These are phyloP conservation scores for Aspergillus eucalypticola DNA, from an alignment of 2,329 filamentous ascomycete genomes.

Conservation along the genomic window DNA sequence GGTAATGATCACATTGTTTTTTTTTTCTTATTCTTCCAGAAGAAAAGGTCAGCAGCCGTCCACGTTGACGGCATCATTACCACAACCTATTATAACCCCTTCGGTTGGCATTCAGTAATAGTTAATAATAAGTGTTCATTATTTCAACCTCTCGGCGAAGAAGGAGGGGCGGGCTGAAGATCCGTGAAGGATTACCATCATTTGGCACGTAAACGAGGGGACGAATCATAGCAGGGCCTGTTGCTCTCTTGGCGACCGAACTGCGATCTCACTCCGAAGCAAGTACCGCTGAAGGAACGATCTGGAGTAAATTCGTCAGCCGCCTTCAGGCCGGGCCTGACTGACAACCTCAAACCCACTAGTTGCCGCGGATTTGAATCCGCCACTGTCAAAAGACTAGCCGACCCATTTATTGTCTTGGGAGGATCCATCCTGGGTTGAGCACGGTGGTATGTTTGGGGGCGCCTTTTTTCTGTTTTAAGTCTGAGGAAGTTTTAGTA, in stretches of 20 bases:
- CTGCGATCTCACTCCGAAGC: background rate
- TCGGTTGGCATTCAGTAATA: background rate
- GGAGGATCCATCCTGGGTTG: conserved; percentile 3
- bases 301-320: conserved; percentile 7
- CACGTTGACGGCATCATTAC: background rate
- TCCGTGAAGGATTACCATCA: background rate
- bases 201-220: background rate
- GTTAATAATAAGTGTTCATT: background rate
- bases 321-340: background rate
- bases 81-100: no score
- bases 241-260: background rate
- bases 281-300: background rate
- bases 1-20: background rate
- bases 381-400: background rate
- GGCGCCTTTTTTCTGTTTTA: background rate
- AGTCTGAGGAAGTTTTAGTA: conserved; percentile 6
- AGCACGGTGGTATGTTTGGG: conserved; percentile 4
- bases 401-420: background rate
- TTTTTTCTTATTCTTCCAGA: background rate
- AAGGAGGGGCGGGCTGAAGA: background rate
- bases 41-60: background rate
- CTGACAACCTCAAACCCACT: conserved; percentile 1
- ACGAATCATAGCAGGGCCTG: background rate
- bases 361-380: background rate
- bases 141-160: background rate